Base-by-base conservation (phyloP, 2,329 filamentous ascomycete species). In the Ophiostoma sp. region DNA sequence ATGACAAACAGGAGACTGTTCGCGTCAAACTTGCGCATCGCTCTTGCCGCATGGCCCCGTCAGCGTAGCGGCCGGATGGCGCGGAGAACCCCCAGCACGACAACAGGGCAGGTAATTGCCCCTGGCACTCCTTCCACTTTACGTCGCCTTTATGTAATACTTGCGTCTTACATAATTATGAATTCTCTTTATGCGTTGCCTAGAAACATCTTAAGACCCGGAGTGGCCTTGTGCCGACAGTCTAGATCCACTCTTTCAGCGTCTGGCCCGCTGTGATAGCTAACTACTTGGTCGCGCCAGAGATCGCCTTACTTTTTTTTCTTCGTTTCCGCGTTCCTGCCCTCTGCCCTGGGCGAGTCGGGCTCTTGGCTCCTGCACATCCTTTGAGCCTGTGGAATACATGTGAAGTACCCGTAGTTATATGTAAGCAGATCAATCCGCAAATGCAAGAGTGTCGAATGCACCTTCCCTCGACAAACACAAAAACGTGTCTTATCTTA, bases 271-370 rank as follows among this genome's bases (percentile, higher is more conserved):
- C 60, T 42, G 60, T 14, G 12, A 52, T 7, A 60, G 49, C 49
- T 55, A 40, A 18, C 27, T 38, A 62, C 36, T 62, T 41, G 58
- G 60, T 63, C 60, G 60, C 60, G 60, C 40, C 60, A 63, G 60
- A 63, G 60, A 63, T 62, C 60, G 40, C 47, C 42, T 45, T 64
- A 64, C 16, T 47, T 64, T 64, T 64, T 45, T 63, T 47, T 64
- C 36, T 47, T 45, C 41, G 63, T 36, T 64, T 11, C 60, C 60
- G 60, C 60, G 58, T 62, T 62, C 58, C 58, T 58, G 52, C n/a
- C n/a, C 18, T 36, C 27, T 27, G 27, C 27, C 27, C 27, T 27
- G 27, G 27, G 27, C 27, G 27, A 27, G 27, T 27, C 27, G 27
- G 27, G 27, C 12, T 38, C 58, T 41, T 41, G 49, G 49, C 47